Evolutionary conservation across 306 rosid species (phyloP), one percentile per base, ranked within the genome.

Genomic region (Alnus rubra): DNA sequence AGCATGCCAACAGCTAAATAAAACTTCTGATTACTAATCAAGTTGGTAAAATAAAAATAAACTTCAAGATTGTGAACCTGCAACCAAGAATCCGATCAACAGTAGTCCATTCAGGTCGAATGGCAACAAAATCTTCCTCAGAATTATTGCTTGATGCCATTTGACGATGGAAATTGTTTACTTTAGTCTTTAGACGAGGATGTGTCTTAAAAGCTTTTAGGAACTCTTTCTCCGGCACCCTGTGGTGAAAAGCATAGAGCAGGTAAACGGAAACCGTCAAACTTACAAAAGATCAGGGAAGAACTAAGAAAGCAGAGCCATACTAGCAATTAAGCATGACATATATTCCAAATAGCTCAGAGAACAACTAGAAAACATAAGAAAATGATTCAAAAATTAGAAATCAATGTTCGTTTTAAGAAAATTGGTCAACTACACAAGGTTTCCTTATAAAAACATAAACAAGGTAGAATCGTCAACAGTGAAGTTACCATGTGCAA

Each of bases 71-170:
- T 23, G 75, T 70, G 65, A 82, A 95, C 99, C 99, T 96, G 99
- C 94, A 89, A 80, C 97, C 92, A 86, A 96, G 79, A 78, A 96
- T 80, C 69, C 99, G 92, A 77, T 96, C 99, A 52, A 96, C 98
- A 37, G 96, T 91, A 64, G 99, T 96, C 99, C 99, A 96, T 79
- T 96, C 99, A 4, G 98, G 96, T 80, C 99, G 92, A 83, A 96
- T 85, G 55, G 99, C 97, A 72, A 91, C 96, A 76, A 84, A 96
- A 37, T 96, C 99, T n/a, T 96, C 99, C 28, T 93, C 99, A 37
- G 92, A 80, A 65, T 89, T 91, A 81, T 90, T 93, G 79, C 71
- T 58, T 0, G 91, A 86, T 53, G 86, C 87, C 91, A 86, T 88
- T 86, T 93, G 98, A 80, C 92, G 95, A 71, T 96, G 87, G 84